Base-by-base conservation (phyloP, 1,139 yeast species). In the Pichia sp. region DNA sequence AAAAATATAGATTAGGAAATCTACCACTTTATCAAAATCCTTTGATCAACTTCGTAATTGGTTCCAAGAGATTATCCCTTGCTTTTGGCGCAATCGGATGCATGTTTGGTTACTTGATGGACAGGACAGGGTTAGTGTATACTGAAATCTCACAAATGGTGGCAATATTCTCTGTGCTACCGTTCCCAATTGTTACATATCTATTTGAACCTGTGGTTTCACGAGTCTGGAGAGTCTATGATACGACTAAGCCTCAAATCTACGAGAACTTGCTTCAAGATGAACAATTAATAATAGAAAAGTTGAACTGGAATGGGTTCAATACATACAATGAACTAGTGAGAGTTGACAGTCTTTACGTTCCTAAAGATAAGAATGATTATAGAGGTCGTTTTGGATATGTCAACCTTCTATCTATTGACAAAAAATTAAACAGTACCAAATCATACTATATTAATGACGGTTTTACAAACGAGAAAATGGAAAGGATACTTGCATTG, bases 401-500 rank as follows among this genome's bases (percentile, higher is more conserved):
- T 73, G 76, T 80, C 34, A 79, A 83, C 51, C 83, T 93, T 85
- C 73, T 77, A 48, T 78, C 78, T 47, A 64, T 61, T 14, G 78
- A 77, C 42, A 66, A 71, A 6, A 71, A 73, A 29, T 65, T 73
- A 1, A 72, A 74, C 0, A 60, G 66, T 48, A 71, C 64, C 55
- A 72, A 75, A 58, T 71, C 73, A 41, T 81, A 76, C 67, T 86
- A 83, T 62, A 79, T 88, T 3, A 80, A 78, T 8, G 95, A 88
- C 64, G 85, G 87, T 60, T 75, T 86, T 48, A 95, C 95, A 2
- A 95, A 95, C 1, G 73, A 86, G 65, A 82, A 82, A 61, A 88
- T 88, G 96, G 95, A 88, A 63, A 73, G 96, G 54, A 67, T 88
- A 4, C 85, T 95, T 93, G 91, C 93, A 1, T 79, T 87, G 17